Percentiles rank a stretch among this genome's conserved stretches.
phyloP scores from a whole-genome alignment of 1,139 yeast genomes.

The Protomyces inundatus region DNA sequence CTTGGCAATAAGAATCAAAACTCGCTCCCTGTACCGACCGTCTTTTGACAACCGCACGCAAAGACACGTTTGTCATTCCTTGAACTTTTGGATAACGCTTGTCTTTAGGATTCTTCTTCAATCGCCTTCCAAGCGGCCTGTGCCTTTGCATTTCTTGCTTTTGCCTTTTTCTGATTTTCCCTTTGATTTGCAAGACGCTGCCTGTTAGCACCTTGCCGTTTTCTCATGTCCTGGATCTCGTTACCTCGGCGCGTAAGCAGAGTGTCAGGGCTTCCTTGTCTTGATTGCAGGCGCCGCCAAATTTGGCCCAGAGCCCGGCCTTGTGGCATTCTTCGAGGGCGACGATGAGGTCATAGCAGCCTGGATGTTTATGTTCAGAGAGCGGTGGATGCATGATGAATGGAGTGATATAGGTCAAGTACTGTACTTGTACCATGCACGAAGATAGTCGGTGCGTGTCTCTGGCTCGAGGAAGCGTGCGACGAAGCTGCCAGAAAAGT shows the following conservation, averaged over 20 bases:
- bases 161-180: conserved; percentile 18
- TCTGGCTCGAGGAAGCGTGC: not conserved
- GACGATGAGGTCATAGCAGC: conserved; percentile 23
- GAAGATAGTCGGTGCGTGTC: too few relatives aligned
- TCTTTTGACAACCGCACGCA: not conserved
- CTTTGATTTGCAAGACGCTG: conserved; percentile 22
- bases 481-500: not conserved
- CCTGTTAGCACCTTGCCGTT: not conserved
- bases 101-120: conserved; percentile 70
- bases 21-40: not conserved
- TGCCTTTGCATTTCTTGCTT: conserved; percentile 10
- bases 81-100: conserved; percentile 47
- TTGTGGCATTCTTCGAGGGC: conserved; percentile 24
- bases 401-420: too few relatives aligned
- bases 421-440: too few relatives aligned
- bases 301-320: conserved; percentile 7
- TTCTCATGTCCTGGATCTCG: not conserved
- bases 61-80: not conserved
- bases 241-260: conserved; percentile 24
- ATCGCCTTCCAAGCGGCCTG: conserved; percentile 45
- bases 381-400: conserved; percentile 25
- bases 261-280: conserved; percentile 17
- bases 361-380: conserved; percentile 22
- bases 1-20: not conserved
- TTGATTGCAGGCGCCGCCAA: conserved; percentile 22